Evolutionary conservation across 768 basidiomycete species (phyloP), one percentile per base, ranked within the genome.

Genomic region (Clavaria fumosa): DNA sequence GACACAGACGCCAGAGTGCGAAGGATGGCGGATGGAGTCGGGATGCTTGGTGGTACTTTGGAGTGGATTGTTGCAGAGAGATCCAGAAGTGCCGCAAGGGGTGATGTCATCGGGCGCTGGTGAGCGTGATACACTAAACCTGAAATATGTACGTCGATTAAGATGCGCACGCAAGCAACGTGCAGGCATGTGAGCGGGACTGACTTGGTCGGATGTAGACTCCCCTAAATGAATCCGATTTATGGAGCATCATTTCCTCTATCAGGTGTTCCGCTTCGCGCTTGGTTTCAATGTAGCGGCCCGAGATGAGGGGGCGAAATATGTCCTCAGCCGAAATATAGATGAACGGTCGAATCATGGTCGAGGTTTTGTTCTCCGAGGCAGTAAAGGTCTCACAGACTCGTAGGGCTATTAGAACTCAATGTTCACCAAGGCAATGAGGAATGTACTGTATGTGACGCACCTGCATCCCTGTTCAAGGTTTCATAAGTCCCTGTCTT

Each of bases 101-200:
- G 80, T 28, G 86, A 80, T 7, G 81, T 80, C 34, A 91, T 50
- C n/a, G 95, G 95, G 30, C 90, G 77, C 46, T 78, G 65, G 56
- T 95, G 89, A 6, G 93, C 82, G 53, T 97, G 93, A 59, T 97
- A 97, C 47, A 99, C 88, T 37, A 99, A 64, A 45, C 91, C 95
- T 89, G 53, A 7, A 12, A 11, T n/a, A 38, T 24, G 35, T 17
- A 23, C 31, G 45, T 34, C 28, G 46, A 37, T 21, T 43, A 12
- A 42, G 15, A 22, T 26, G n/a, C 33, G 34, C 26, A 34, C 27
- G 34, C 31, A 40, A 43, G 43, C 20, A 42, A 40, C 38, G 38
- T 41, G 37, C 38, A 20, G 38, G 36, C 28, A 31, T 40, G 23
- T 34, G 11, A 23, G 40, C 30, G 31, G 30, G 18, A 60, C 82